phyloP scores from a whole-genome alignment of 2,329 filamentous ascomycete genomes.

The Bipolaris gigantea region DNA sequence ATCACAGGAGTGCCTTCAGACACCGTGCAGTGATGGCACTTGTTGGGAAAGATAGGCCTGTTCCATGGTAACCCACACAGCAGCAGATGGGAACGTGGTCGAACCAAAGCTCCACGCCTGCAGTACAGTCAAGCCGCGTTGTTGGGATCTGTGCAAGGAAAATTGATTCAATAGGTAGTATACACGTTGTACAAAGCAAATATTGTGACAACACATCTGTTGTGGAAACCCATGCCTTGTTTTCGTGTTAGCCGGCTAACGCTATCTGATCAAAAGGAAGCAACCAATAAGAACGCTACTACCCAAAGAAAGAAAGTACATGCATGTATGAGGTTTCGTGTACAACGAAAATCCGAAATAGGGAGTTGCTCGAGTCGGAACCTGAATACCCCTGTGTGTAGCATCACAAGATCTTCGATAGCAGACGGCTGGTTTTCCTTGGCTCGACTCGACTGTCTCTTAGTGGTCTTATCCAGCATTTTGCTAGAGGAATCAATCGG shows the following conservation, averaged over 20 bases:
- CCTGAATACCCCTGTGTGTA: background rate
- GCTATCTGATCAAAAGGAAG: background rate
- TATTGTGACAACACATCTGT: background rate
- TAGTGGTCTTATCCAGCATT: background rate
- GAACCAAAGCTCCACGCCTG: background rate
- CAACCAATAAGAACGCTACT: background rate
- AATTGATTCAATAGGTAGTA: background rate
- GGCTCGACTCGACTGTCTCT: background rate
- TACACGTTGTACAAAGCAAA: background rate
- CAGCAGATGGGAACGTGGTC: background rate
- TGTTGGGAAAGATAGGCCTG: background rate
- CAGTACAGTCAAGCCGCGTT: background rate
- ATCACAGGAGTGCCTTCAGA: background rate
- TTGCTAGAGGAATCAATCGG: no score
- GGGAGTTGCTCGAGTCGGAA: no score
- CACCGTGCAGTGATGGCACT: background rate
- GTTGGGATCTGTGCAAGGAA: no score
- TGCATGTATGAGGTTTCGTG: no score
- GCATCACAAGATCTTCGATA: background rate
- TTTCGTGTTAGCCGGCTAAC: background rate
- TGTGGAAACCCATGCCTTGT: no score
- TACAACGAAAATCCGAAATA: background rate
- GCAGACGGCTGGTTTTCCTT: background rate
- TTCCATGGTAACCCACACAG: background rate
- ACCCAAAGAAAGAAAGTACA: background rate